Conservation (phyloP, 1,284 basidiomycete genomes). For the Moniliella sp. region DNA sequence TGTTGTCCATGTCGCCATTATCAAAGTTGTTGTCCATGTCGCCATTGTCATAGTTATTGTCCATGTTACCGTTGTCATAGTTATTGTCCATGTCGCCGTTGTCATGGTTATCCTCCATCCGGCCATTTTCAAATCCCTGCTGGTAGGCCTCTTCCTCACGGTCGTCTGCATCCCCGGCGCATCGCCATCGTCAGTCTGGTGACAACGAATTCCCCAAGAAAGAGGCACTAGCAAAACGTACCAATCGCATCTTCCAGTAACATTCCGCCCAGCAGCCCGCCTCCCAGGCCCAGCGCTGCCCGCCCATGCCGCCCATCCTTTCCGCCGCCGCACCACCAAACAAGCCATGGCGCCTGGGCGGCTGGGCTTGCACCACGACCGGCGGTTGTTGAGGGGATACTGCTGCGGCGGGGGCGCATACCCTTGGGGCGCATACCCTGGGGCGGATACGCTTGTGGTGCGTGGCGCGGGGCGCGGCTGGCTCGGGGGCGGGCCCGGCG, state of each 20-base stretch:
- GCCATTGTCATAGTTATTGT: slow-evolving; percentile 25
- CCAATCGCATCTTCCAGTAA: slow-evolving; percentile 3
- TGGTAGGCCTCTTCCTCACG: slow-evolving; percentile 19
- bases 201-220: too few relatives aligned
- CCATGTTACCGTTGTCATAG: too few relatives aligned
- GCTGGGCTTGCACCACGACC: slow-evolving; percentile 4
- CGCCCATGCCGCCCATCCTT: too few relatives aligned
- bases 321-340: not conserved
- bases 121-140: too few relatives aligned
- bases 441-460: too few relatives aligned
- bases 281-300: slow-evolving; percentile 14
- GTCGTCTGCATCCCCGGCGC: too few relatives aligned
- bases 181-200: too few relatives aligned
- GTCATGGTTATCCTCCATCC: too few relatives aligned
- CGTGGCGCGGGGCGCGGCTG: slow-evolving; percentile 3
- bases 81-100: too few relatives aligned
- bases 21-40: slow-evolving; percentile 27
- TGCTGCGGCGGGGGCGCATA: slow-evolving; percentile 2
- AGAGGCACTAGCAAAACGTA: too few relatives aligned
- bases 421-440: slow-evolving; percentile 1
- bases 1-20: too few relatives aligned
- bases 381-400: slow-evolving; percentile 7
- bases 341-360: not conserved
- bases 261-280: slow-evolving; percentile 8
- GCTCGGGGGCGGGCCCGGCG: slow-evolving; percentile 11